Base-by-base conservation (phyloP, 495 filamentous ascomycete species). In the Penicillium paxilli region DNA sequence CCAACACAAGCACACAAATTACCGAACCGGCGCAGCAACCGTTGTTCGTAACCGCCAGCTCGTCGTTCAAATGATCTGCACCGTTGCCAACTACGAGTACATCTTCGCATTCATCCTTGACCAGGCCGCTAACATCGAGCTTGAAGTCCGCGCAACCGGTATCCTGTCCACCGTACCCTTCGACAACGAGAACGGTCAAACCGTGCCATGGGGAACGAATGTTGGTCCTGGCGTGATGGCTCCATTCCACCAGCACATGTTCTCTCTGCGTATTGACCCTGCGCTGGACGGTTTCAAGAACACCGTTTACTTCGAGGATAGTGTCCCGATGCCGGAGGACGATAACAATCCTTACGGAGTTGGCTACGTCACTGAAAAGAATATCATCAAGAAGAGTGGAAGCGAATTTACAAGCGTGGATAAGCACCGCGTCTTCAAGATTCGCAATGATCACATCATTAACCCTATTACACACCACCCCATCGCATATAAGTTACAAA, bases 131-230 rank as follows among this genome's bases (percentile, higher is more conserved):
- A 90, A 92, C 57, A 63, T 95, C 49, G 76, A 83, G 25, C 87
- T 94, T 53, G 92, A 96, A 67, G 87, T 91, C n/a, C 82, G 87
- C 3, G 91, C 91, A 9, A 96, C 92, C 0, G 92, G 92, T 3
- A 91, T 97, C 52, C 79, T 97, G 9, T 89, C 85, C 28, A 95
- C 92, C 0, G 82, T 91, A 24, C 88, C 91, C 0, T 85, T 96
- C 55, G 87, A 90, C 54, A 70, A 75, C 25, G 47, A 68, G 8
- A 60, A 64, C 19, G 71, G 70, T 32, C 79, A 86, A 12, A 71
- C 70, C 1, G 69, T 72, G 0, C 89, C 81, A 22, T 96, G 86
- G 79, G 92, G 92, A 38, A 97, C 92, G 0, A 80, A 92, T 41
- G 90, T 97, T 2, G 87, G 90, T 46, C 91, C 91, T 0, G 91